Evolutionary conservation across 1,284 basidiomycete genomes (phyloP).

Genomic region (Calocybe gambosa): DNA sequence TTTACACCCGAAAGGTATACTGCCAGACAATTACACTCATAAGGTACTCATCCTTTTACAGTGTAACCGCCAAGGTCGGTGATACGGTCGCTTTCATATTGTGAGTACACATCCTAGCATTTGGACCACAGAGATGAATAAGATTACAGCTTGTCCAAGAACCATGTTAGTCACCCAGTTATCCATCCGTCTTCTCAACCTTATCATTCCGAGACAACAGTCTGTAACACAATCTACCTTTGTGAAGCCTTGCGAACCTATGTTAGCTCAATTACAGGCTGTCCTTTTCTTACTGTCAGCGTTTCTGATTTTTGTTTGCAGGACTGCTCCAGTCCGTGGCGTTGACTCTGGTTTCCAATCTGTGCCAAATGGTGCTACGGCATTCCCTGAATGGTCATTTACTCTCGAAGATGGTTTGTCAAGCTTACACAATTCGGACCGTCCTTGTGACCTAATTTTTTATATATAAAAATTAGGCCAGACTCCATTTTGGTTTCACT

Average conservation of each 20-base stretch:
- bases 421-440: no score
- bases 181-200: background rate
- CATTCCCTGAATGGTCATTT: constrained; percentile 31
- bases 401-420: constrained; percentile 28
- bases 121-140: background rate
- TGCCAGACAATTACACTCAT: background rate
- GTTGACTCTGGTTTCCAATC: constrained; percentile 34
- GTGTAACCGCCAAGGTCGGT: constrained; percentile 40
- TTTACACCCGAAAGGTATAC: constrained; percentile 24
- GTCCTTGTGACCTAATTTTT: no score
- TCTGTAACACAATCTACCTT: constrained; percentile 59
- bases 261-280: constrained; percentile 15
- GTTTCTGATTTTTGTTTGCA: background rate
- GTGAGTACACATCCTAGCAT: constrained; percentile 18
- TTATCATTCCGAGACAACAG: constrained; percentile 20
- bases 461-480: no score
- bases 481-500: constrained; percentile 40
- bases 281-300: background rate
- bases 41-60: constrained; percentile 12
- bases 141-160: constrained; percentile 27
- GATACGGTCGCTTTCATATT: constrained; percentile 49
- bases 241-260: constrained; percentile 37
- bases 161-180: constrained; percentile 28
- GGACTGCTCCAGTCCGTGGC: constrained; percentile 23
- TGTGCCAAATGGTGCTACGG: constrained; percentile 23